A percentile compares a stretch with the other conserved stretches of the same genome.
These are phyloP conservation scores for Voacanga thouarsii DNA, from an alignment of 257 asterid species.

Conservation along the genomic window DNA sequence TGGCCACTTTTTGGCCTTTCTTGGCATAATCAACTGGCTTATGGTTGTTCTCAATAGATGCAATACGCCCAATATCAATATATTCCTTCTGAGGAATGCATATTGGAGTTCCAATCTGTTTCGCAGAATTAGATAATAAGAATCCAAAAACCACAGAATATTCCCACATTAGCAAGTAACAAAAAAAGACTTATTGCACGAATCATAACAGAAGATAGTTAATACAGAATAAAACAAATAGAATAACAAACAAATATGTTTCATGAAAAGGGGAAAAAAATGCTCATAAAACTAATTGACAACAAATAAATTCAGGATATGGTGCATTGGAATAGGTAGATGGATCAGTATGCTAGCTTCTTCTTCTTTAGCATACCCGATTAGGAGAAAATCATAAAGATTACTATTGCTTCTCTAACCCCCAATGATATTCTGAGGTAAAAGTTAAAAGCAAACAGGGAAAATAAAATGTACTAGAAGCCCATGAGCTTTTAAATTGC, in stretches of 20 bases:
- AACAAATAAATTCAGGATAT: neutral
- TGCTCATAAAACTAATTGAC: too few species aligned
- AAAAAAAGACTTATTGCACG: neutral
- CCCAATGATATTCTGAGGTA: neutral
- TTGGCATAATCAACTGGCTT: slow-evolving; percentile 84
- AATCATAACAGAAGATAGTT: neutral
- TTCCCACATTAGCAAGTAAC: neutral
- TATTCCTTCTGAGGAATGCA: slow-evolving; percentile 82
- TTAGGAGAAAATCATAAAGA: neutral
- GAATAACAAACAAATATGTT: neutral
- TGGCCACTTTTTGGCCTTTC: slow-evolving; percentile 89
- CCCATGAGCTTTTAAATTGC: neutral
- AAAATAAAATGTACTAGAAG: neutral
- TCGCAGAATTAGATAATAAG: slow-evolving; percentile 5
- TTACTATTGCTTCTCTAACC: neutral
- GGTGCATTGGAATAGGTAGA: neutral
- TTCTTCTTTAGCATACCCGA: neutral
- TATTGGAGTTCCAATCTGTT: slow-evolving; percentile 64
- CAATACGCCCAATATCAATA: slow-evolving; percentile 81
- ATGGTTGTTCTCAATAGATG: slow-evolving; percentile 90
- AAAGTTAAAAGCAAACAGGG: neutral
- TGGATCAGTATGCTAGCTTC: neutral
- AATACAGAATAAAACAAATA: neutral
- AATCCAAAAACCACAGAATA: neutral
- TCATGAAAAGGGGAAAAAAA: neutral